Evolutionary conservation across 2,329 filamentous ascomycete species (phyloP).

Genomic region (Fusarium armeniacum): DNA sequence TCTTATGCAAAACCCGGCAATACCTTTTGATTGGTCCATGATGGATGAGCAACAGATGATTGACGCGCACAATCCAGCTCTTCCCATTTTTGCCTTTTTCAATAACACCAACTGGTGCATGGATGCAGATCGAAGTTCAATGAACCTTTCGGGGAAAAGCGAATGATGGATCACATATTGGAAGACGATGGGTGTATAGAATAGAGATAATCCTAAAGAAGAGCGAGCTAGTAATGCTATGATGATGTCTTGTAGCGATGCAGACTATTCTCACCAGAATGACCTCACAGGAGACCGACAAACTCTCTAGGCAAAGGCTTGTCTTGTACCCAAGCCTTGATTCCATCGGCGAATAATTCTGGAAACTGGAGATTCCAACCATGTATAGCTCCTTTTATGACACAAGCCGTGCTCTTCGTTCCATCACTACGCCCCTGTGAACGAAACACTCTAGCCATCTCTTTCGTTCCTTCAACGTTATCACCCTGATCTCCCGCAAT

Average conservation of each 20-base stretch:
- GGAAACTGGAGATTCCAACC: slow-evolving; percentile 60
- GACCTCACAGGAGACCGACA: slow-evolving; percentile 4
- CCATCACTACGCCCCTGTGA: not conserved
- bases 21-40: not conserved
- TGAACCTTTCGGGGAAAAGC: not conserved
- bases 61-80: slow-evolving; percentile 11
- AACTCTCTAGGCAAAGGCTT: slow-evolving; percentile 48
- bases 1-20: not conserved
- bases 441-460: slow-evolving; percentile 31
- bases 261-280: not conserved
- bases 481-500: slow-evolving; percentile 55
- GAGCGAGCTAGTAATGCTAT: not conserved
- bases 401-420: not conserved
- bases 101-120: not conserved
- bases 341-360: slow-evolving; percentile 55
- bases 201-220: not conserved
- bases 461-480: slow-evolving; percentile 45
- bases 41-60: not conserved
- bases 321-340: slow-evolving; percentile 56
- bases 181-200: no score
- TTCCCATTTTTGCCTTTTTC: slow-evolving; percentile 24
- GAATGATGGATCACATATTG: rapidly evolving
- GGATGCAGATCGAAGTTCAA: rapidly evolving
- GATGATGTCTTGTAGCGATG: not conserved
- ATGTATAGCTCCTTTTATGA: slow-evolving; percentile 44